Percentiles rank a stretch among this genome's conserved stretches.
phyloP scores from a whole-genome alignment of 768 basidiomycete genomes.

The Chalciporus piperatus region DNA sequence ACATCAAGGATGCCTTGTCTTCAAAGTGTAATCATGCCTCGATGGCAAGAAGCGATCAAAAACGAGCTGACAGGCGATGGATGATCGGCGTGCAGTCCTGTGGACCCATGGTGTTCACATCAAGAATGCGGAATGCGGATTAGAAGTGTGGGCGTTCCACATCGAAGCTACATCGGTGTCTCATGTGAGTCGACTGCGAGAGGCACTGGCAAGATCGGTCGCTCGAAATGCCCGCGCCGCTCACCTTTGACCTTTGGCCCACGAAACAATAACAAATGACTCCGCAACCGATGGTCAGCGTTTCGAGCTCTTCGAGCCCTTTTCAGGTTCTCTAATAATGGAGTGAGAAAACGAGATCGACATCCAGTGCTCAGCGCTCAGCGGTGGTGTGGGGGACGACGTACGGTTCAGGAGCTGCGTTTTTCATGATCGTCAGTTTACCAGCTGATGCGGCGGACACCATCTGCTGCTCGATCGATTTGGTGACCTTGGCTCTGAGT shows the following conservation, averaged over 20 bases:
- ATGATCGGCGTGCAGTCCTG: not conserved
- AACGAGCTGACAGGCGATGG: not conserved
- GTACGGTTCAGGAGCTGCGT: conserved; percentile 37
- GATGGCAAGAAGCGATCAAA: not conserved
- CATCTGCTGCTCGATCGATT: conserved; percentile 90
- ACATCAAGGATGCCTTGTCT: not conserved
- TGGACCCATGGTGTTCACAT: not conserved
- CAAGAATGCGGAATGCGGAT: conserved; percentile 3
- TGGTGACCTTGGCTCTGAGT: conserved; percentile 87
- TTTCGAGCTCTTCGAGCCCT: conserved; percentile 14
- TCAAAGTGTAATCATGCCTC: not conserved
- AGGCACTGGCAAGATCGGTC: not conserved
- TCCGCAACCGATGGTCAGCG: conserved; percentile 14
- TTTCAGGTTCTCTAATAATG: conserved; percentile 19
- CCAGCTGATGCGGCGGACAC: conserved; percentile 85
- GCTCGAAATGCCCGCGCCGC: not conserved
- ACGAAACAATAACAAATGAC: not conserved
- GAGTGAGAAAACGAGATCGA: conserved; percentile 3
- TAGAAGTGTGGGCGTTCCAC: not conserved
- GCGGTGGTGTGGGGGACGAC: conserved; percentile 5
- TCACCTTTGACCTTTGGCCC: not conserved
- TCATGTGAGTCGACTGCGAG: not conserved
- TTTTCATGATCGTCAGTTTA: conserved; percentile 91
- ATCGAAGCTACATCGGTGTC: not conserved
- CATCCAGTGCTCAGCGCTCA: not conserved